Conservation (phyloP, 768 basidiomycete genomes). For the Galerina marginata region DNA sequence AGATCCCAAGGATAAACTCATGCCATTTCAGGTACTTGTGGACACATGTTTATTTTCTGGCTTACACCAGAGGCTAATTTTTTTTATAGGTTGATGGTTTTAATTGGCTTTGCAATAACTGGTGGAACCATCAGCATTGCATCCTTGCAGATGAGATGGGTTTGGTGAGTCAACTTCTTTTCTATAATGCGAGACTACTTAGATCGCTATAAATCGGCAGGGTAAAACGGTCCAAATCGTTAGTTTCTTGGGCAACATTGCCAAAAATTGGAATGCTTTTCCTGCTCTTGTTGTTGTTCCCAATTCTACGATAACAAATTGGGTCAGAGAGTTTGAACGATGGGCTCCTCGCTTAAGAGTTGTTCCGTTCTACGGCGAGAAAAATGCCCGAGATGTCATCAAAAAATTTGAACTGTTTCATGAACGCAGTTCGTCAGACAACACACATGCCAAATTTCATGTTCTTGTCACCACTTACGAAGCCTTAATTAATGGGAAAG, state of each 20-base stretch:
- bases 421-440: constrained; percentile 39
- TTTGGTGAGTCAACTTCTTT: constrained; percentile 51
- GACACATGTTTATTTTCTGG: constrained; percentile 4
- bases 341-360: constrained; percentile 80
- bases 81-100: constrained; percentile 70
- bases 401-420: constrained; percentile 84
- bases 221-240: constrained; percentile 94
- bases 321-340: constrained; percentile 92
- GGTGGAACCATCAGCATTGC: constrained; percentile 85
- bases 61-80: no score
- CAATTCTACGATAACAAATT: constrained; percentile 94
- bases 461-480: constrained; percentile 95
- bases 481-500: constrained; percentile 68
- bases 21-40: constrained; percentile 81
- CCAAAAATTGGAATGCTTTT: constrained; percentile 58
- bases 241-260: constrained; percentile 76
- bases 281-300: constrained; percentile 94
- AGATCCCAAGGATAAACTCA: constrained; percentile 63
- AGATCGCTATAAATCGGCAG: constrained; percentile 39
- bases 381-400: constrained; percentile 79
- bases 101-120: constrained; percentile 86
- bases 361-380: constrained; percentile 87
- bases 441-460: constrained; percentile 74
- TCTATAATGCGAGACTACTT: background rate
- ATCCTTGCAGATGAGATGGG: constrained; percentile 99